These are phyloP conservation scores for Dendrostoma leiphaemia DNA, from an alignment of 2,329 filamentous ascomycete genomes.

Conservation along the genomic window DNA sequence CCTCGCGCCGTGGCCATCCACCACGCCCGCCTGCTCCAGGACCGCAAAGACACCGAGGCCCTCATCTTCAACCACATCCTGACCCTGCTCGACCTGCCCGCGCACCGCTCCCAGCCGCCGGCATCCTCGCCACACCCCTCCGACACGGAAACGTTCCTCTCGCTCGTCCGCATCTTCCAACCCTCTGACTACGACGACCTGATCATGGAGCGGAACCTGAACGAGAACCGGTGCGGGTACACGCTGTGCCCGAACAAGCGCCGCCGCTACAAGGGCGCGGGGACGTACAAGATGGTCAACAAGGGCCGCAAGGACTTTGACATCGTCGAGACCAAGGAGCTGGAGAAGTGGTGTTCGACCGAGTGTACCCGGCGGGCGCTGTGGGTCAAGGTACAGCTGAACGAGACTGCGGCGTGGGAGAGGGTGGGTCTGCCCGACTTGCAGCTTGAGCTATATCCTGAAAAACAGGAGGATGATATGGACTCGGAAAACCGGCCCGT, in stretches of 20 bases:
- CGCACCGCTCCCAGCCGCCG: conserved; percentile 31
- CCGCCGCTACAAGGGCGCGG: conserved; percentile 51
- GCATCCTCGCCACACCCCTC: conserved; percentile 50
- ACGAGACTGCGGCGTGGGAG: conserved; percentile 82
- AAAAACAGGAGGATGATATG: conserved; percentile 58
- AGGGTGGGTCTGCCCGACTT: conserved; percentile 58
- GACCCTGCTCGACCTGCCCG: conserved; percentile 62
- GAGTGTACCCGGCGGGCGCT: conserved; percentile 76
- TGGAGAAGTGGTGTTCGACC: conserved; percentile 85
- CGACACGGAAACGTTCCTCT: conserved; percentile 66
- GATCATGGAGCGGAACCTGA: conserved; percentile 82
- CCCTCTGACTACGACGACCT: conserved; percentile 87
- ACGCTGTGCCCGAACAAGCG: conserved; percentile 70
- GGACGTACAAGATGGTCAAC: conserved; percentile 66
- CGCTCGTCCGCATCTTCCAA: conserved; percentile 70
- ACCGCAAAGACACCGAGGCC: conserved; percentile 75
- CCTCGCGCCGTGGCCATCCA: conserved; percentile 67
- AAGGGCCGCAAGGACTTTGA: conserved; percentile 53
- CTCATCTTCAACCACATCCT: conserved; percentile 72
- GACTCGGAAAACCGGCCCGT: too few species aligned
- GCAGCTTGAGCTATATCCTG: conserved; percentile 57
- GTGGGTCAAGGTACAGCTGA: conserved; percentile 86
- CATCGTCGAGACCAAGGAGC: conserved; percentile 68
- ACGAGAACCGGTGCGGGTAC: conserved; percentile 90
- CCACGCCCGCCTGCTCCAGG: conserved; percentile 79